Percentiles rank a stretch among this genome's conserved stretches.
These are phyloP conservation scores for Bombardia bombarda DNA, from an alignment of 495 filamentous ascomycete species.

Conservation along the genomic window DNA sequence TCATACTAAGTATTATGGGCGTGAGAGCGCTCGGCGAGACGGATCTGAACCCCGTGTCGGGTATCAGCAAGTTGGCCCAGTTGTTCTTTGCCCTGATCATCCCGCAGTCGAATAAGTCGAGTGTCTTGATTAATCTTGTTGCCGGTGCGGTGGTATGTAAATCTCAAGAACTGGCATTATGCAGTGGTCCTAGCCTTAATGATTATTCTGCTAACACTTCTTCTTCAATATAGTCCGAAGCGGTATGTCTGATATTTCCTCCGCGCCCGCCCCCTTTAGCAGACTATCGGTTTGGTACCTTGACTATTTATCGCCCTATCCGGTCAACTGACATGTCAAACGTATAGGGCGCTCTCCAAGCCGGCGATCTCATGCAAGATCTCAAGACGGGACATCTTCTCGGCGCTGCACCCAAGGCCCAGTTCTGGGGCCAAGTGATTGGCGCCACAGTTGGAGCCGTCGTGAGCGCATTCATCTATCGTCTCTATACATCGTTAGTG, in stretches of 20 bases:
- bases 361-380: slow-evolving; percentile 97
- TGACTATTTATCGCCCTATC: no score
- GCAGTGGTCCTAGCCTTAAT: no score
- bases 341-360: slow-evolving; percentile 92
- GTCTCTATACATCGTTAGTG: slow-evolving; percentile 66
- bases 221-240: no score
- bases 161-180: no score
- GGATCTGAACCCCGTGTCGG: slow-evolving; percentile 92
- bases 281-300: no score
- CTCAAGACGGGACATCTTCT: slow-evolving; percentile 94
- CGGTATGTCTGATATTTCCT: no score
- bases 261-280: no score
- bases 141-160: slow-evolving; percentile 93
- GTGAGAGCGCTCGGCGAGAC: slow-evolving; percentile 93
- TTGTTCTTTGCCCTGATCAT: slow-evolving; percentile 89
- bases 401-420: slow-evolving; percentile 83
- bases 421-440: slow-evolving; percentile 95
- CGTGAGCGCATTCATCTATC: slow-evolving; percentile 80
- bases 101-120: slow-evolving; percentile 58
- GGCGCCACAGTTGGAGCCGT: slow-evolving; percentile 84
- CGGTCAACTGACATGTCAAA: no score
- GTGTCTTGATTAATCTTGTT: slow-evolving; percentile 85
- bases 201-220: no score
- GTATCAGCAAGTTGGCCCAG: slow-evolving; percentile 94
- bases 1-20: slow-evolving; percentile 89